Conservation (phyloP, 192 early-diverging fungal species). For the Umbelopsis ramanniana region DNA sequence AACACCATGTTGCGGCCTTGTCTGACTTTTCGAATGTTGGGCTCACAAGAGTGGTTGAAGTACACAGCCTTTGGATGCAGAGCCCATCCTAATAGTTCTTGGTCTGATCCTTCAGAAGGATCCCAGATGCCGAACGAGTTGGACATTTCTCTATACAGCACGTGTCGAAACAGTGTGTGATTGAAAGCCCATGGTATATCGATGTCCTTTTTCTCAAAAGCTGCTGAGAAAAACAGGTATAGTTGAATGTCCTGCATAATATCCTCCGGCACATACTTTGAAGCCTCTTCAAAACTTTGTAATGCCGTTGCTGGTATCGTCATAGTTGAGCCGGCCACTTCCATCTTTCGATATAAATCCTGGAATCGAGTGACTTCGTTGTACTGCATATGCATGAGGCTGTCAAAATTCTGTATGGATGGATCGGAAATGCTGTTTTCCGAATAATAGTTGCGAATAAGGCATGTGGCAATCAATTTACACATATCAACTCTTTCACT, state of each 20-base stretch:
- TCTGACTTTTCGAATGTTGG: conserved; percentile 58
- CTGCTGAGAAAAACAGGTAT: conserved; percentile 19
- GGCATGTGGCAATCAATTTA: conserved; percentile 30
- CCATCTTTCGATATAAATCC: background rate
- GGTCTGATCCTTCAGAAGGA: conserved; percentile 44
- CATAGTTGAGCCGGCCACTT: background rate
- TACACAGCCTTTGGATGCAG: conserved; percentile 67
- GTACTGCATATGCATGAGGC: conserved; percentile 26
- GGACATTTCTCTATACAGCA: conserved; percentile 66
- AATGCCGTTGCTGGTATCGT: background rate
- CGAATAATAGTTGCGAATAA: conserved; percentile 18
- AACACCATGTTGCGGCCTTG: conserved; percentile 52
- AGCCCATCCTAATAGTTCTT: conserved; percentile 59
- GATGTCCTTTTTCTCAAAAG: background rate
- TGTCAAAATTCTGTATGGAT: conserved; percentile 1
- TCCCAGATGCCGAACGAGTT: conserved; percentile 77
- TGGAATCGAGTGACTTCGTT: conserved; percentile 30
- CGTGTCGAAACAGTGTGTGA: conserved; percentile 52
- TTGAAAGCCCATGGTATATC: conserved; percentile 21
- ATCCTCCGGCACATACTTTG: conserved; percentile 16
- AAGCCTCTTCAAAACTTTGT: background rate
- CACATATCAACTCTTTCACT: conserved; percentile 29
- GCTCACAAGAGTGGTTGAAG: conserved; percentile 72
- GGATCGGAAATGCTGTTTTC: background rate
- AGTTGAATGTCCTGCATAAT: conserved; percentile 19